Conservation (phyloP, 345 rosid genomes). For the Brassica juncea region DNA sequence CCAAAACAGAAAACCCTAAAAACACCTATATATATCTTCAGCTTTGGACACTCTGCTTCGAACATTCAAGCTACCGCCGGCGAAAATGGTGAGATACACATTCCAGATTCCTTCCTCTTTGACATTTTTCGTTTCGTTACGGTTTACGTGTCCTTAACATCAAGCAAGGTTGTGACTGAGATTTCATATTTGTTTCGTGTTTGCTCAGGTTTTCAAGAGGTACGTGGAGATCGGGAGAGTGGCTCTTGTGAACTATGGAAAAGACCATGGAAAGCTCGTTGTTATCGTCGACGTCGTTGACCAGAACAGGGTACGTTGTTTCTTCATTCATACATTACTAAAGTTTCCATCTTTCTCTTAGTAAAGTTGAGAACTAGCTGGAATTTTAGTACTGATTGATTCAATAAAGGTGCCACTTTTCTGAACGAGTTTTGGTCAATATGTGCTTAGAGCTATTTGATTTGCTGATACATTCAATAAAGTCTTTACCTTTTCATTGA, state of each 20-base stretch:
- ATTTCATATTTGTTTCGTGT: neutral
- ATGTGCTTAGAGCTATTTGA: neutral
- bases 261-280: conserved; percentile 82
- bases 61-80: conserved; percentile 24
- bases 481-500: neutral
- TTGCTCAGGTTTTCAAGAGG: conserved; percentile 78
- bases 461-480: neutral
- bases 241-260: conserved; percentile 83
- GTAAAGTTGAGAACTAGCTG: neutral
- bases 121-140: neutral
- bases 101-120: neutral
- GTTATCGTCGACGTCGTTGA: conserved; percentile 92
- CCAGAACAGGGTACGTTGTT: conserved; percentile 64
- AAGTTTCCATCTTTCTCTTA: neutral
- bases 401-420: no score
- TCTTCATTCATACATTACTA: neutral
- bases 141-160: neutral
- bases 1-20: conserved; percentile 12
- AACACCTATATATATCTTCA: neutral
- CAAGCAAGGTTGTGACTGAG: neutral
- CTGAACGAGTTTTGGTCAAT: no score
- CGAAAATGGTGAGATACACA: conserved; percentile 36
- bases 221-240: conserved; percentile 93
- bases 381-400: neutral
- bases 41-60: neutral